Base-by-base conservation (phyloP, 2,329 filamentous ascomycete genomes). In the Fusarium agapanthi region DNA sequence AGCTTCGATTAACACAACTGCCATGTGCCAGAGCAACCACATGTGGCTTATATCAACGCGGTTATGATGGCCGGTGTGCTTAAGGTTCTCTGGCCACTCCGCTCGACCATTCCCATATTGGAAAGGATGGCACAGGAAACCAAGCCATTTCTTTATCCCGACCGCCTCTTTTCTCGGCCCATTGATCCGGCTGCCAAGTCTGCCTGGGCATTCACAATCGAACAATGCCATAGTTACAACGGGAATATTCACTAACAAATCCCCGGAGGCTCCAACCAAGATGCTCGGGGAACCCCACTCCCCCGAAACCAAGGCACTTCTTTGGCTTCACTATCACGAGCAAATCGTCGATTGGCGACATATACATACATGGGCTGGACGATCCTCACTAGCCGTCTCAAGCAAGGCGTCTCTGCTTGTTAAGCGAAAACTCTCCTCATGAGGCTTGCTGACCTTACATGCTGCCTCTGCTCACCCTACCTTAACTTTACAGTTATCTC, bases 281-380 rank as follows among this genome's bases (percentile, higher is more conserved):
- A 56, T 50, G 61, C 55, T 58, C 26, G 37, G 48, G 45, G 28
- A 12, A 51, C 55, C 58, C 75, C 75, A 77, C 73, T 56, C 65
- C 65, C 60, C 59, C 65, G 58, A 73, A 73, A 73, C 74, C 43
- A 74, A 68, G 55, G 65, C 63, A 65, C 57, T 38, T 53, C 34
- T 30, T 61, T 54, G 61, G 50, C 58, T 53, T 62, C 41, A 44
- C 44, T 59, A 67, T 71, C 59, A 65, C 63, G 61, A 64, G 64
- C 51, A 53, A 72, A 75, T 77, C 68, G 72, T 74, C 75, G 74
- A 77, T 77, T 77, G 72, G 72, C 75, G 71, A 73, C 58, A 67
- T 60, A 32, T 57, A 57, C 58, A 40, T 44, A 30, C 55, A 61
- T 72, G 65, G 70, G 43, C 51, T 62, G 66, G 35, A 65, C 40